Conservation (phyloP, 805 yeast species). For the Schwanniomyces vanrijiae region DNA sequence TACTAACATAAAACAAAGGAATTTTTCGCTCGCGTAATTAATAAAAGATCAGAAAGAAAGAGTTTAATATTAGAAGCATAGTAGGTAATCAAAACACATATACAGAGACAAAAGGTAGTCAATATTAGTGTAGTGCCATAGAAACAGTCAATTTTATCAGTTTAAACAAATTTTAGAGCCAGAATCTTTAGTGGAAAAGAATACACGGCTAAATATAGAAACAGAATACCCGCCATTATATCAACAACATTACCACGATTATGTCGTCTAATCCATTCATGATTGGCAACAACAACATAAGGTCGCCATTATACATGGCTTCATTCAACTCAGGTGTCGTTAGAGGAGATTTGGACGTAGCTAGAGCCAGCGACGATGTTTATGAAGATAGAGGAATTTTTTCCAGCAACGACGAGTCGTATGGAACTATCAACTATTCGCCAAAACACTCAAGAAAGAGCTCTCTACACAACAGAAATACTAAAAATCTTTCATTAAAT, state of each 20-base stretch:
- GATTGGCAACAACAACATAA: neutral
- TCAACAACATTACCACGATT: neutral
- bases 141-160: neutral
- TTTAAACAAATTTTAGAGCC: neutral
- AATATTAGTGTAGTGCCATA: neutral
- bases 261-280: slow-evolving; percentile 5
- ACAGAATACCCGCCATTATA: neutral
- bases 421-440: slow-evolving; percentile 31
- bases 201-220: neutral
- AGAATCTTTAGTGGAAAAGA: neutral
- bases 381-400: neutral
- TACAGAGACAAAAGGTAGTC: neutral
- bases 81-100: neutral
- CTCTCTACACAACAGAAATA: slow-evolving; percentile 28
- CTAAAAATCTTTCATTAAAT: slow-evolving; percentile 38
- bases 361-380: neutral
- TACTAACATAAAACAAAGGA: slow-evolving; percentile 1
- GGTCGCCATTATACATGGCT: neutral
- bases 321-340: neutral
- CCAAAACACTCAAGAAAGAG: slow-evolving; percentile 37
- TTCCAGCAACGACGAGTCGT: neutral
- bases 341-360: neutral
- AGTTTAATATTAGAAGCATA: neutral
- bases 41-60: neutral
- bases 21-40: neutral